phyloP scores from a whole-genome alignment of 768 basidiomycete species.

The Mycena filopes region DNA sequence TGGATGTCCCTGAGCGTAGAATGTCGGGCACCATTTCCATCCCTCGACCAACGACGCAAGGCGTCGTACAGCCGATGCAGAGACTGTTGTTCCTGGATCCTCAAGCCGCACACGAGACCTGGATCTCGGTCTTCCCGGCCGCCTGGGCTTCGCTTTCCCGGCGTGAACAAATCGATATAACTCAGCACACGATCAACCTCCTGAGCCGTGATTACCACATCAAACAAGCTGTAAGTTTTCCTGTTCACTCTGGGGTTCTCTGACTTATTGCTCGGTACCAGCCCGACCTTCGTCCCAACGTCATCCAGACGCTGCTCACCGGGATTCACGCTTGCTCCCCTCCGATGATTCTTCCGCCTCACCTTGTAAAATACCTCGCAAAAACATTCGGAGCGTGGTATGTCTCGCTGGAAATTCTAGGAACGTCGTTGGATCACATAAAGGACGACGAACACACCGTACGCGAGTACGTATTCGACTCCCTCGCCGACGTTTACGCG shows the following conservation, averaged over 20 bases:
- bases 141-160: constrained; percentile 88
- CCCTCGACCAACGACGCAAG: constrained; percentile 56
- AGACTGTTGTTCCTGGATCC: constrained; percentile 86
- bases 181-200: constrained; percentile 88
- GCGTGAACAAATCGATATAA: constrained; percentile 88
- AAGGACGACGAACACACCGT: constrained; percentile 84
- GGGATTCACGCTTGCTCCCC: constrained; percentile 89
- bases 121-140: constrained; percentile 89
- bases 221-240: constrained; percentile 61
- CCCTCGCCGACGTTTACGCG: constrained; percentile 94
- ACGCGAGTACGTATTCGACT: constrained; percentile 87
- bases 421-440: constrained; percentile 78
- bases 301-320: constrained; percentile 89
- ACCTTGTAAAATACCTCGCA: constrained; percentile 94
- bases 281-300: constrained; percentile 86
- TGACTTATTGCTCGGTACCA: too few relatives aligned
- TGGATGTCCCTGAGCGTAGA: constrained; percentile 58
- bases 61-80: constrained; percentile 81
- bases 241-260: too few relatives aligned
- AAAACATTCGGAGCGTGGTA: constrained; percentile 99
- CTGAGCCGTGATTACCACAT: constrained; percentile 95
- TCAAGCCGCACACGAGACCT: constrained; percentile 80
- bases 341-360: constrained; percentile 89
- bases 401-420: constrained; percentile 86
- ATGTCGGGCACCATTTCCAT: constrained; percentile 46